These are phyloP conservation scores for Ceratobasidium sp. DNA, from an alignment of 1,284 basidiomycete genomes.

Conservation along the genomic window DNA sequence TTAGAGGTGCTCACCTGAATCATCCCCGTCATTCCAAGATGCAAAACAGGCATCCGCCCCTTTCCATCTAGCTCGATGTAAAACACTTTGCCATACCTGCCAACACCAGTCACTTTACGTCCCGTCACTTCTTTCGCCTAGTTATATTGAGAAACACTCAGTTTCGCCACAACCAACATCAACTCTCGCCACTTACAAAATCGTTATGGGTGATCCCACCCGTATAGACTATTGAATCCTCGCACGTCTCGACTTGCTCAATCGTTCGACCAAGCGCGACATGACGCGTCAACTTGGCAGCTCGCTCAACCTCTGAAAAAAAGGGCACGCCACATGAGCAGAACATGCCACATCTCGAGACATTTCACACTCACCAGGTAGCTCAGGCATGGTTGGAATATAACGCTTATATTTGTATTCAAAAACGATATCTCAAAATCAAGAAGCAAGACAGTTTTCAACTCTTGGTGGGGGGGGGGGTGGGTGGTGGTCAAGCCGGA, in stretches of 20 bases:
- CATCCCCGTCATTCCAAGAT: slow-evolving; percentile 87
- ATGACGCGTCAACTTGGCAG: slow-evolving; percentile 64
- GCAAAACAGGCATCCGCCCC: slow-evolving; percentile 72
- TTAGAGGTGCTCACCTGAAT: slow-evolving; percentile 61
- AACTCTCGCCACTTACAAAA: slow-evolving; percentile 63
- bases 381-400: slow-evolving; percentile 63
- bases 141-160: not conserved
- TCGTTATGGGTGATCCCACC: slow-evolving; percentile 61
- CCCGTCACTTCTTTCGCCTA: slow-evolving; percentile 68
- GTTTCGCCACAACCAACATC: not conserved
- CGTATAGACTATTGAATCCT: slow-evolving; percentile 76
- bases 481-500: not conserved
- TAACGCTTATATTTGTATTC: too few species aligned
- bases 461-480: not conserved
- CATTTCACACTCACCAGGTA: slow-evolving; percentile 59
- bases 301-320: slow-evolving; percentile 72
- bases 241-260: slow-evolving; percentile 62
- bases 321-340: slow-evolving; percentile 6
- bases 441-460: too few species aligned
- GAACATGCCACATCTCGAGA: not conserved
- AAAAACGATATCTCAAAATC: too few species aligned
- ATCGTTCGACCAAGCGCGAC: slow-evolving; percentile 66
- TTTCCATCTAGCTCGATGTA: slow-evolving; percentile 72
- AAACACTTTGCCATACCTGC: slow-evolving; percentile 80
- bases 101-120: slow-evolving; percentile 65